phyloP scores from a whole-genome alignment of 2,329 filamentous ascomycete genomes.

The Trichoderma lentiforme region DNA sequence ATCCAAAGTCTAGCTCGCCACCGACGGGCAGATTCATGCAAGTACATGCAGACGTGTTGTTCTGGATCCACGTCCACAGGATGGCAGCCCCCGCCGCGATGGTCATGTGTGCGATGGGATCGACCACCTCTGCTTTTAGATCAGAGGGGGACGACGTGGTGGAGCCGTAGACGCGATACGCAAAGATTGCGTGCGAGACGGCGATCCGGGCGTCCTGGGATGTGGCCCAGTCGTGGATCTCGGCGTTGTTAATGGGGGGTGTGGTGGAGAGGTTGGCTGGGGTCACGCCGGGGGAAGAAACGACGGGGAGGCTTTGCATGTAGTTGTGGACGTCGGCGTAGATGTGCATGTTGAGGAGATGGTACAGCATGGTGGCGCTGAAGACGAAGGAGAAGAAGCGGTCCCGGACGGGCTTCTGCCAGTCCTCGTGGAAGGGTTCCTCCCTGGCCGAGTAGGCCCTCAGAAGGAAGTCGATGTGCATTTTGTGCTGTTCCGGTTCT shows the following conservation, averaged over 20 bases:
- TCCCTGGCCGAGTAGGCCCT: conserved; percentile 31
- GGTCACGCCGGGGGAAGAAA: conserved; percentile 11
- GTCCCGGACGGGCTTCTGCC: conserved; percentile 24
- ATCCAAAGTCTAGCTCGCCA: conserved; percentile 11
- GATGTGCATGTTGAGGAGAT: conserved; percentile 36
- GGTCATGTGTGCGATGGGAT: conserved; percentile 36
- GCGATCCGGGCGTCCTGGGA: conserved; percentile 32
- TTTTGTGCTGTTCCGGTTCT: conserved; percentile 20
- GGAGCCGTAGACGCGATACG: conserved; percentile 30
- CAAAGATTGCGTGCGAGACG: conserved; percentile 33
- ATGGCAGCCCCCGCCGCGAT: conserved; percentile 32
- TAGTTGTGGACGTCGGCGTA: conserved; percentile 34
- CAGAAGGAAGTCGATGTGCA: conserved; percentile 23
- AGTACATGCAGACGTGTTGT: conserved; percentile 25
- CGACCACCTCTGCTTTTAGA: conserved; percentile 22
- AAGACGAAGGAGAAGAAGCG: conserved; percentile 33
- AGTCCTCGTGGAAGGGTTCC: conserved; percentile 25
- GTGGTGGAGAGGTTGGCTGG: conserved; percentile 18
- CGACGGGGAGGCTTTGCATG: conserved; percentile 25
- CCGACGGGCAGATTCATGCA: neutral
- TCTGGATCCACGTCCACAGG: conserved; percentile 36
- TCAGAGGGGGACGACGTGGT: neutral
- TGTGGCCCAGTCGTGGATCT: conserved; percentile 30
- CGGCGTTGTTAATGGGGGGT: conserved; percentile 20
- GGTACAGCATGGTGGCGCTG: conserved; percentile 35